Evolutionary conservation across 1,284 basidiomycete genomes (phyloP), one percentile per base, ranked within the genome.

Genomic region (Ganoderma resinaceum): DNA sequence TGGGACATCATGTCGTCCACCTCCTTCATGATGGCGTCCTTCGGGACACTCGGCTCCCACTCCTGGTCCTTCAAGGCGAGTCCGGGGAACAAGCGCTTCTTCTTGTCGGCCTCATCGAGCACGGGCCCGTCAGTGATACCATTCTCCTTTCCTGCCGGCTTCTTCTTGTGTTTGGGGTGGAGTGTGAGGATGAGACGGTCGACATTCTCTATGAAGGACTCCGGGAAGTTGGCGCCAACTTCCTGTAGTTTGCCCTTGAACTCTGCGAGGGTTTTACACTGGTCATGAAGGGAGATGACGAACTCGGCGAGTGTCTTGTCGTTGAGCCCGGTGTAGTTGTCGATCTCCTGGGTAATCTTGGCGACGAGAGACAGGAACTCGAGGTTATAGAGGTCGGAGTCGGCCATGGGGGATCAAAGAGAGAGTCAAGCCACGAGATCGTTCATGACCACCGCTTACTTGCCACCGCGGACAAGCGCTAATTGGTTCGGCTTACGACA

Each of bases 261-360:
- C 66, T 90, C 88, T 16, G 83, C 80, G 58, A 95, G 83, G 69
- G 89, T 89, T 74, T 87, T 93, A 76, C 93, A 93, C 75, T 95
- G 83, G 73, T 95, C 93, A 81, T 99, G 97, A 64, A 99, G 88
- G 77, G 89, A 85, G 73, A 99, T 97, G 72, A 99, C 89, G 82
- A 98, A 99, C 83, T 99, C 97, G 33, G 97, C 96, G 42, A 97
- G 86, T 14, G 93, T 93, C 78, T 96, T 97, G 85, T 98, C 96
- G 78, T 92, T 94, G 65, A 93, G 82, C 60, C 88, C 92, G 75
- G 87, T 87, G 78, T 97, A 90, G 76, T 97, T 98, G 81, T 93
- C 89, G 64, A 98, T 88, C 80, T 98, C 96, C 79, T 96, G 94
- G 0, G 93, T 93, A 73, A 98, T 93, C 79, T 94, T 93, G 68